Conservation (phyloP, 2,329 filamentous ascomycete species). For the Trichoderma atrobrunneum region DNA sequence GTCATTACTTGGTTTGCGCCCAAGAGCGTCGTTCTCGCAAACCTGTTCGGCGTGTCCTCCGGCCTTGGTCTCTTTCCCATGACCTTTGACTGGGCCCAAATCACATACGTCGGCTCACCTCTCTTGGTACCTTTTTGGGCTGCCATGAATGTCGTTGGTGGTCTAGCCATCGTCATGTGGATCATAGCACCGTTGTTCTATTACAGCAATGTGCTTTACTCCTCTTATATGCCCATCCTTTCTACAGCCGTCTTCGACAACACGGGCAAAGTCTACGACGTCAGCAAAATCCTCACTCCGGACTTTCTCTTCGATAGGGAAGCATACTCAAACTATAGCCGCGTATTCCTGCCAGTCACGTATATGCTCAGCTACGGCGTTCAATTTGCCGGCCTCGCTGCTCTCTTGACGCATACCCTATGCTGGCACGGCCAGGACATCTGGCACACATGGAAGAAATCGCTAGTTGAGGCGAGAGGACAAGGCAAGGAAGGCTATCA, state of each 20-base stretch:
- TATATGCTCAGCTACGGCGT: conserved; percentile 85
- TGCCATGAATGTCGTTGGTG: conserved; percentile 78
- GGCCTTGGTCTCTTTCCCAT: conserved; percentile 80
- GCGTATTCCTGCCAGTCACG: conserved; percentile 81
- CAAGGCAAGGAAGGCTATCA: conserved; percentile 51
- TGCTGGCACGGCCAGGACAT: conserved; percentile 87
- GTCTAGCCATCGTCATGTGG: conserved; percentile 81
- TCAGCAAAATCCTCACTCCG: conserved; percentile 72
- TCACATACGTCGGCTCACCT: conserved; percentile 83
- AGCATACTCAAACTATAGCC: conserved; percentile 77
- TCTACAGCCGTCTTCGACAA: conserved; percentile 86
- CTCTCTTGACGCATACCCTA: conserved; percentile 74
- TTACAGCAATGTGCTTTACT: conserved; percentile 75
- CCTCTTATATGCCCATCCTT: conserved; percentile 82
- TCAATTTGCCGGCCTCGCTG: conserved; percentile 79
- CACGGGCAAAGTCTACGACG: conserved; percentile 74
- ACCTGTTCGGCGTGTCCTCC: conserved; percentile 82
- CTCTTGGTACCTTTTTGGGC: conserved; percentile 84
- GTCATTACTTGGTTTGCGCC: conserved; percentile 87
- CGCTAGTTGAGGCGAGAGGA: conserved; percentile 60
- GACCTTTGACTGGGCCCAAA: conserved; percentile 89
- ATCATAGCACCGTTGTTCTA: conserved; percentile 76
- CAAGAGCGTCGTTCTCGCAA: conserved; percentile 80
- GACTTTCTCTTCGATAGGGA: conserved; percentile 75
- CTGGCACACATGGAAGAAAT: conserved; percentile 70